phyloP scores from a whole-genome alignment of 2,329 filamentous ascomycete genomes.

The Aspergillus niger region DNA sequence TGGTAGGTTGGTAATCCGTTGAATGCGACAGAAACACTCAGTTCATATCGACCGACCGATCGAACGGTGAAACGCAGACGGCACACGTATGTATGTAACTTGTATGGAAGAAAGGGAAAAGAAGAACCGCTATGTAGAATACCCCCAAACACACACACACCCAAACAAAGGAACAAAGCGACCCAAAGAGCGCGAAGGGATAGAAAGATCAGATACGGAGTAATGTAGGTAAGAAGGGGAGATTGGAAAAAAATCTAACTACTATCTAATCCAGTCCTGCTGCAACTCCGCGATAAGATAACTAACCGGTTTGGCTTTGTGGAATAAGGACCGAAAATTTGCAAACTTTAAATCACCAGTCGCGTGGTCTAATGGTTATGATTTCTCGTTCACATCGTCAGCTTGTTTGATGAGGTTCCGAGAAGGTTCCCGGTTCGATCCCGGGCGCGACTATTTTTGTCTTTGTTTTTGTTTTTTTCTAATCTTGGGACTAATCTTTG shows the following conservation, averaged over 20 bases:
- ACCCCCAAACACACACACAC: not conserved
- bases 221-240: not conserved
- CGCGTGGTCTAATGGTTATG: conserved; percentile 29
- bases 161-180: not conserved
- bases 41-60: too few species aligned
- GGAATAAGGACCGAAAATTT: not conserved
- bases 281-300: not conserved
- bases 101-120: not conserved
- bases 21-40: too few species aligned
- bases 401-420: conserved; percentile 10
- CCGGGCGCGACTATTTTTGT: conserved; percentile 23
- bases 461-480: conserved; percentile 13
- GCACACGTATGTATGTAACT: too few species aligned
- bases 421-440: conserved; percentile 27
- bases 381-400: conserved; percentile 24
- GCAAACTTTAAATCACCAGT: conserved; percentile 9
- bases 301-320: not conserved
- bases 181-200: not conserved
- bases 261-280: not conserved
- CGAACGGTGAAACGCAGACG: not conserved
- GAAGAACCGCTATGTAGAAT: not conserved
- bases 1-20: too few species aligned
- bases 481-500: too few species aligned
- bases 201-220: not conserved
- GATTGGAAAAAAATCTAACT: not conserved